Evolutionary conservation across 495 filamentous ascomycete species (phyloP).

Genomic region (Aspergillus hancockii): DNA sequence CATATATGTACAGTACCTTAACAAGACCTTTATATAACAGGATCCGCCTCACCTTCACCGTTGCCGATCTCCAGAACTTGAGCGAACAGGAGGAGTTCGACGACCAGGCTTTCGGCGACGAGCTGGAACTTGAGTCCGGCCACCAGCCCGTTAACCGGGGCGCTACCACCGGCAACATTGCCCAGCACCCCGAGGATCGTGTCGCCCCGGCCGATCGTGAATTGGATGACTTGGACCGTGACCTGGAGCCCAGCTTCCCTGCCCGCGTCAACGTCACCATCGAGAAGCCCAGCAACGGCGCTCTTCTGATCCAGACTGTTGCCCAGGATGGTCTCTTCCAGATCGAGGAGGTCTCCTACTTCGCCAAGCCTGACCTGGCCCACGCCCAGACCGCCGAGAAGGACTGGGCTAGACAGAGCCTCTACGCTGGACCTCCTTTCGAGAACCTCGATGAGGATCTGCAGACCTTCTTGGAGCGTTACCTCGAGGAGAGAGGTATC

Average conservation of each 20-base stretch:
- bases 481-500: constrained; percentile 91
- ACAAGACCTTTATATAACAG: constrained; percentile 40
- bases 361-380: constrained; percentile 70
- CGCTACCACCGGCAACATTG: constrained; percentile 48
- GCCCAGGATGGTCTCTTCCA: constrained; percentile 85
- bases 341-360: constrained; percentile 91
- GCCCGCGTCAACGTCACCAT: constrained; percentile 83
- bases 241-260: constrained; percentile 65
- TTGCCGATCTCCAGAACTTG: constrained; percentile 81
- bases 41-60: constrained; percentile 90
- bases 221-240: constrained; percentile 44
- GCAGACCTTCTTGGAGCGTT: constrained; percentile 86
- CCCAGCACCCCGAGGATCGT: constrained; percentile 59
- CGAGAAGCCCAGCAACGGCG: constrained; percentile 79
- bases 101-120: constrained; percentile 48
- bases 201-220: constrained; percentile 61
- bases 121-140: constrained; percentile 53
- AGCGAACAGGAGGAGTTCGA: constrained; percentile 60
- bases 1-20: constrained; percentile 7
- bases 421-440: constrained; percentile 93
- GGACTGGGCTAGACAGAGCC: constrained; percentile 67
- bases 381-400: constrained; percentile 63
- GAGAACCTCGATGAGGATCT: constrained; percentile 94
- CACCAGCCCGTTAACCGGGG: constrained; percentile 56
- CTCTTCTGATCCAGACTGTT: constrained; percentile 81